Base-by-base conservation (phyloP, 176 grass and related monocot species). In the Oryza punctata region DNA sequence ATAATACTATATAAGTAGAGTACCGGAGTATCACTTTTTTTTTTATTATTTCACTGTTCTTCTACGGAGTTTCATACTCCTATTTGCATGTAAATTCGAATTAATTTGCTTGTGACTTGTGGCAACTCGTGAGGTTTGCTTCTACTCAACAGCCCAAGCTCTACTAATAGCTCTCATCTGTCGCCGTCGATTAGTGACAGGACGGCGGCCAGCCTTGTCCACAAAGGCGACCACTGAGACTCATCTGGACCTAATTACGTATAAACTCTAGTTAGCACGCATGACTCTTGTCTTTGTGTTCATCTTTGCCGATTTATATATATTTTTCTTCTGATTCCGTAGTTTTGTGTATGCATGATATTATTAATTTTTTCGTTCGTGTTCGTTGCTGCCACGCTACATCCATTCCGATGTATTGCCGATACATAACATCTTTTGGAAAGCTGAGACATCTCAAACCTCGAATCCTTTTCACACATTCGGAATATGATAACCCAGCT, bases 71-170 rank as follows among this genome's bases (percentile, higher is more conserved):
- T 54, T 54, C 4, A 1, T 37, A 32, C 32, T 32, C 32, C 32
- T 50, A 2, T 18, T 50, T 50, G 47, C 15, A 18, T 50, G 43
- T 12, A 45, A 45, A 45, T 10, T 45, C 43, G 43, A 45, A 45
- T 45, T 45, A 45, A 47, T 37, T 47, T 47, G 45, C 67, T n/a
- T 23, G 10, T 11, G 5, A 35, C 8, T 6, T 38, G 68, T 70
- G 68, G 37, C 68, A 24, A 70, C 21, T 24, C 68, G 21, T 70
- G 68, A 70, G 8, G 37, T 41, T 70, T 70, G 67, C 68, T 70
- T 70, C 68, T 24, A 70, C 68, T 70, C 68, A 43, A 70, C 68
- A 41, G 67, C 8, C 9, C 5, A n/a, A 6, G 1, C 19, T 37
- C 8, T n/a, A n/a, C 35, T 50, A 5, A 35, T 30, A 25, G 7